Evolutionary conservation across 805 yeast species (phyloP).

Genomic region (Candida xyloterini): DNA sequence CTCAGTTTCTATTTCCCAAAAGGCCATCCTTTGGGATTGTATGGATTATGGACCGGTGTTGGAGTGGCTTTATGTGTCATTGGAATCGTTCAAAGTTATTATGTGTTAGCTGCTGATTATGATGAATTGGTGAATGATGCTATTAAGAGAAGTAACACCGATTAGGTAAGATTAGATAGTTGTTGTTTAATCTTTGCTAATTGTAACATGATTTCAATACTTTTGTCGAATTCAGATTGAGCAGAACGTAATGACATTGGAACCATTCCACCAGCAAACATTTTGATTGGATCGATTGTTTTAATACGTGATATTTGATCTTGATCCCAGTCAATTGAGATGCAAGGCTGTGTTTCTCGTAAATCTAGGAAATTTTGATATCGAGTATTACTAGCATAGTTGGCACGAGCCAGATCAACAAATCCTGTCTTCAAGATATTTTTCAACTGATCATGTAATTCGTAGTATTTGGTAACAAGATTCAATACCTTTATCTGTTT

Average conservation of each 20-base stretch:
- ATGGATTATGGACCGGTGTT: conserved; percentile 37
- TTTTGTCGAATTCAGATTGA: conserved; percentile 14
- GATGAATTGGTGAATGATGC: conserved; percentile 50
- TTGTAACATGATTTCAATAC: conserved; percentile 11
- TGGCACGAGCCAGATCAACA: conserved; percentile 42
- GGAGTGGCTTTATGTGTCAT: conserved; percentile 38
- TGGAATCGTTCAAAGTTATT: conserved; percentile 47
- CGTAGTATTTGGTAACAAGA: conserved; percentile 35
- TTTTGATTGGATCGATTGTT: conserved; percentile 20
- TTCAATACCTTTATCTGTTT: conserved; percentile 27
- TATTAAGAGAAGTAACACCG: conserved; percentile 31
- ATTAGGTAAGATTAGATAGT: conserved; percentile 8
- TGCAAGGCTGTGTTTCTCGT: conserved; percentile 17
- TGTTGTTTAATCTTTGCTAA: conserved; percentile 12
- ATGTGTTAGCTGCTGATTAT: conserved; percentile 47
- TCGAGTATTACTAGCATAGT: conserved; percentile 30
- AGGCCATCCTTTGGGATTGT: conserved; percentile 35
- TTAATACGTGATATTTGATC: background rate
- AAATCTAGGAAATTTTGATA: conserved; percentile 20
- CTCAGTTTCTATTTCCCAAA: conserved; percentile 50
- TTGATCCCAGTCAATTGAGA: conserved; percentile 5
- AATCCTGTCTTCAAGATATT: conserved; percentile 33
- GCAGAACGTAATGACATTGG: conserved; percentile 20
- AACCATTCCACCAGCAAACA: conserved; percentile 30
- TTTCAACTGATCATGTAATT: conserved; percentile 20